Conservation (phyloP, 768 basidiomycete genomes). For the Pleurotus giganteus region DNA sequence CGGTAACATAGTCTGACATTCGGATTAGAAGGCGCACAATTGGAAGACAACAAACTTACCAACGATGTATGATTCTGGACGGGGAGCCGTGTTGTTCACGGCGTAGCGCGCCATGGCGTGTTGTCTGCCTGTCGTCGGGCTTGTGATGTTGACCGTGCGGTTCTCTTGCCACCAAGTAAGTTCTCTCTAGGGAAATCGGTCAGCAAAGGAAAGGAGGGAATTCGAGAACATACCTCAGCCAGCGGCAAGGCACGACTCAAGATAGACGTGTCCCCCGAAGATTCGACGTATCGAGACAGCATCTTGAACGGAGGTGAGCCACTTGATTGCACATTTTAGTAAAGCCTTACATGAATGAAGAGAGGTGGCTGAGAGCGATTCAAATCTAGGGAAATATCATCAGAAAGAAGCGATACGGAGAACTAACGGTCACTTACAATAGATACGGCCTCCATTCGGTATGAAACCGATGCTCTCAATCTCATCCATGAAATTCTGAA, state of each 20-base stretch:
- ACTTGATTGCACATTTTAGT: background rate
- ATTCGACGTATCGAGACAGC: slow-evolving; percentile 79
- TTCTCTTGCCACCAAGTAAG: slow-evolving; percentile 81
- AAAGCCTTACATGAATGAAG: slow-evolving; percentile 65
- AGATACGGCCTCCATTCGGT: slow-evolving; percentile 91
- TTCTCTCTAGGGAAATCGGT: slow-evolving; percentile 52
- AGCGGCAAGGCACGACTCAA: slow-evolving; percentile 79
- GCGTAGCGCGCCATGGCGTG: slow-evolving; percentile 70
- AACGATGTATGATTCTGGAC: slow-evolving; percentile 79
- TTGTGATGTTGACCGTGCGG: slow-evolving; percentile 63
- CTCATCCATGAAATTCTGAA: slow-evolving; percentile 96
- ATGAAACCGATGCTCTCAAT: slow-evolving; percentile 83
- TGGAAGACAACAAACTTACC: slow-evolving; percentile 33
- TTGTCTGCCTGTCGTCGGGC: slow-evolving; percentile 67
- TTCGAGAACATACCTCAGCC: slow-evolving; percentile 56
- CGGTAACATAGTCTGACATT: slow-evolving; percentile 68
- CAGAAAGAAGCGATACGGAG: background rate
- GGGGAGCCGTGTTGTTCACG: slow-evolving; percentile 81
- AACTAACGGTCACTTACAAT: slow-evolving; percentile 49
- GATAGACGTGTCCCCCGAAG: slow-evolving; percentile 71
- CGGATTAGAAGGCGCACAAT: slow-evolving; percentile 3
- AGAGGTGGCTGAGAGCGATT: slow-evolving; percentile 92
- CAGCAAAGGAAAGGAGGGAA: background rate
- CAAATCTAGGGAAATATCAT: slow-evolving; percentile 48
- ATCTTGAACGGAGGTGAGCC: slow-evolving; percentile 47